phyloP scores from a whole-genome alignment of 768 basidiomycete genomes.

The Phaffia australis region DNA sequence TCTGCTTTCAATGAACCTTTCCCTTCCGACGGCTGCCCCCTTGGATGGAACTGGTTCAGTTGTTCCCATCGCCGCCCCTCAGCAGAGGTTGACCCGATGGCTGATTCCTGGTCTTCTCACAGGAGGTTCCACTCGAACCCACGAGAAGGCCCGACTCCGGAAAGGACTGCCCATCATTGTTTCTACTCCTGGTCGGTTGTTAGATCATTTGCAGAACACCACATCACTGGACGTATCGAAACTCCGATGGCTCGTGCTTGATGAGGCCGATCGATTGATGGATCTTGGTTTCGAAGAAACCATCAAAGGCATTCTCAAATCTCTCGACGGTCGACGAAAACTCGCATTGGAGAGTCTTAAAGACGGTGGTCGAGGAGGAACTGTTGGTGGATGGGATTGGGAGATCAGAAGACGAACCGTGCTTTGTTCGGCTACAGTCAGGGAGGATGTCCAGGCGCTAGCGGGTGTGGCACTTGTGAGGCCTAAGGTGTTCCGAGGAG shows the following conservation, averaged over 20 bases:
- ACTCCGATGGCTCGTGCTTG: constrained; percentile 88
- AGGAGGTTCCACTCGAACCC: constrained; percentile 84
- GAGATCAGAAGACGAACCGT: constrained; percentile 58
- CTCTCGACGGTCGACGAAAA: constrained; percentile 68
- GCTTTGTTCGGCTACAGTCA: constrained; percentile 91
- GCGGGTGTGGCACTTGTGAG: constrained; percentile 68
- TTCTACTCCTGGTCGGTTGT: constrained; percentile 82
- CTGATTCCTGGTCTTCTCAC: constrained; percentile 84
- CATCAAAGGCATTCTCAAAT: constrained; percentile 75
- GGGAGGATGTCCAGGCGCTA: constrained; percentile 85
- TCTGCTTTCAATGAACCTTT: constrained; percentile 62
- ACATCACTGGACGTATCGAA: constrained; percentile 84
- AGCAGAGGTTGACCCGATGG: constrained; percentile 54
- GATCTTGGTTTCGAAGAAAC: constrained; percentile 97
- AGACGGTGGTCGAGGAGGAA: constrained; percentile 37
- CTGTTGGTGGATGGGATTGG: constrained; percentile 50
- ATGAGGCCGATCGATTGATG: constrained; percentile 96
- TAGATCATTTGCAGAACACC: constrained; percentile 95
- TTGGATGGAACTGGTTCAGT: constrained; percentile 38
- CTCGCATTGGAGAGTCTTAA: constrained; percentile 52
- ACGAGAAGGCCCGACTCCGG: constrained; percentile 88
- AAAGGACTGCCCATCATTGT: constrained; percentile 94
- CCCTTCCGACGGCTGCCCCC: constrained; percentile 6
- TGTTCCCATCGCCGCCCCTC: constrained; percentile 33
- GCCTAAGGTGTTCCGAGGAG: constrained; percentile 73